Evolutionary conservation across 805 yeast genomes (phyloP), one percentile per base, ranked within the genome.

Genomic region (Teunomyces barrocoloradensis): DNA sequence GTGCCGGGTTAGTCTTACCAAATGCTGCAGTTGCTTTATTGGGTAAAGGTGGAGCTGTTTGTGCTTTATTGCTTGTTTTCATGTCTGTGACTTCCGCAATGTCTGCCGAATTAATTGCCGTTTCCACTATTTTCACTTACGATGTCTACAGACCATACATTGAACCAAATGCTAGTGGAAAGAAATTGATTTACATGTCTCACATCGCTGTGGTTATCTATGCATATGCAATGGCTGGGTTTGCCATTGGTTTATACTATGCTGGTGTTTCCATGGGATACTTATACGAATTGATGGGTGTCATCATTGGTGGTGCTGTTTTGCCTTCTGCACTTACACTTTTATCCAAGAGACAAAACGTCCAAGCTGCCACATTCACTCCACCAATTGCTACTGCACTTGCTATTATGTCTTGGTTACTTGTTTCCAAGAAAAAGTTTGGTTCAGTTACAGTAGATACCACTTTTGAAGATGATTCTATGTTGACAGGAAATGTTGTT

Each of bases 31-130:
- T 81, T 36, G 89, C 96, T 0, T 69, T 90, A 36, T 74, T 90
- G 68, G 97, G 97, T 44, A 84, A 76, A 53, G 88, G 92, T 57
- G 97, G 97, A 52, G 96, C 95, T 4, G 91, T 81, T 42, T 91
- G 91, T 30, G 78, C 90, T 7, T 75, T 90, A 53, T 64, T 90
- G 29, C 69, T 90, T 74, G 80, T 89, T 9, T 90, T 90, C 66
- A 87, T 89, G 91, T 96, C 97, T 21, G 92, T 87, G 37, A 90
- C 97, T 0, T 86, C 95, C 42, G 96, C 97, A 21, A 81, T 88
- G 79, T 87, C 96, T 28, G 92, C 96, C 33, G 96, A 90, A 66
- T 79, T 90, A 59, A 87, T 90, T 61, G 86, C 96, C 2, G 91
- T 88, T 15, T 86, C 96, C 3, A 85, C 96, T 2, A 81, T 90